Percentiles rank a stretch among this genome's conserved stretches.
Conservation (phyloP, 768 basidiomycete species). For the Amanita subjunquillea region DNA sequence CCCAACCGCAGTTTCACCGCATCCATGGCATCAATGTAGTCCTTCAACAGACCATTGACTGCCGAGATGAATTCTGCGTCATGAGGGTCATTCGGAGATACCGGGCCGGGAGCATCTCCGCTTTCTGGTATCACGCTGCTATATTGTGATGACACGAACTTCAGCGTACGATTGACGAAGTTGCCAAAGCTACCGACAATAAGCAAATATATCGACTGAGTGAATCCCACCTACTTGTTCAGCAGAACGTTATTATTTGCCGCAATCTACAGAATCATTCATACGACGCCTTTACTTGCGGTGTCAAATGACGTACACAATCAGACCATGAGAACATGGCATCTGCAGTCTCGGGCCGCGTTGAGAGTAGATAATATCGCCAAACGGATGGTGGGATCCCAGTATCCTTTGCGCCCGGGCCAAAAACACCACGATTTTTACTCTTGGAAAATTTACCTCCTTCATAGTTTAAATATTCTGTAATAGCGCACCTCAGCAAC, state of each 20-base stretch:
- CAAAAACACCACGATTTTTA: constrained; percentile 93
- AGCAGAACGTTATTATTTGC: constrained; percentile 90
- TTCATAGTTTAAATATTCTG: constrained; percentile 97
- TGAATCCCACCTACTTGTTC: constrained; percentile 58
- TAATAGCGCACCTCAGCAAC: not conserved
- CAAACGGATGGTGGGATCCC: constrained; percentile 92
- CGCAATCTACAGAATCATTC: constrained; percentile 44
- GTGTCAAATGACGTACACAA: constrained; percentile 45
- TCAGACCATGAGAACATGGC: constrained; percentile 96
- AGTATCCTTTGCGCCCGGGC: constrained; percentile 87
- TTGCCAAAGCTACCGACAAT: constrained; percentile 70
- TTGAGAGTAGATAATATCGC: constrained; percentile 91
- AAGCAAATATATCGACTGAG: not conserved
- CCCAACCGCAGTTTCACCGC: constrained; percentile 82
- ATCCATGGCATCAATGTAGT: constrained; percentile 86
- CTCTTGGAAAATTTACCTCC: constrained; percentile 99
- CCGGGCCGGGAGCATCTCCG: constrained; percentile 54
- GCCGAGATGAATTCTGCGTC: constrained; percentile 73
- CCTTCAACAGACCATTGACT: constrained; percentile 67
- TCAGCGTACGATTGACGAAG: constrained; percentile 90
- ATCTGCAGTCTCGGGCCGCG: constrained; percentile 88
- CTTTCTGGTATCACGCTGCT: constrained; percentile 74
- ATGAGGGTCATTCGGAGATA: constrained; percentile 53
- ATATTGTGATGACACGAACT: constrained; percentile 86
- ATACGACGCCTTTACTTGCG: not conserved